Conservation (phyloP, 352 stramenopile genomes). For the Pythium phragmitis region DNA sequence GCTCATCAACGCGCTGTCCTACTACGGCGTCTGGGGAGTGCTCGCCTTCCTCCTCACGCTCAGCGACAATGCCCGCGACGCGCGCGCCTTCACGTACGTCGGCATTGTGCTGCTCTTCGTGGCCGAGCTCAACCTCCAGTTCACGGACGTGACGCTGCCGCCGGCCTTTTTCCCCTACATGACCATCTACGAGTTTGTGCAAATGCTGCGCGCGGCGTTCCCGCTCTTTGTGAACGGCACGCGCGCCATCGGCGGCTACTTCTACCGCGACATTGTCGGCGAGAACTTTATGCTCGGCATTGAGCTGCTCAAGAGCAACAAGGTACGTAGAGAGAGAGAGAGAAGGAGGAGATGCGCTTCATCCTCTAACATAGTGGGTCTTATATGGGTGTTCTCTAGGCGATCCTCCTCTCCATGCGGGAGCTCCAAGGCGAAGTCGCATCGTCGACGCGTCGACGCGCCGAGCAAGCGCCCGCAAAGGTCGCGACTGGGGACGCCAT, state of each 20-base stretch:
- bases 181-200: constrained; percentile 92
- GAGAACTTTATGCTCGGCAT: constrained; percentile 76
- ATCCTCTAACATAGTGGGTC: background rate
- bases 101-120: constrained; percentile 93
- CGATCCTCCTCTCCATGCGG: constrained; percentile 75
- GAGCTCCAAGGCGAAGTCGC: constrained; percentile 75
- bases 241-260: constrained; percentile 92
- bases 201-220: constrained; percentile 92
- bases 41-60: constrained; percentile 96
- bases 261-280: constrained; percentile 67
- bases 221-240: constrained; percentile 96
- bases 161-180: constrained; percentile 69
- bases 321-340: constrained; percentile 31
- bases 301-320: constrained; percentile 81
- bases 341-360: background rate
- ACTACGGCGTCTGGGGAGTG: constrained; percentile 95
- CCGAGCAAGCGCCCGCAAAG: constrained; percentile 32
- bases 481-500: constrained; percentile 51
- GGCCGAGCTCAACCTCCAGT: constrained; percentile 91
- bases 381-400: constrained; percentile 28
- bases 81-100: constrained; percentile 93
- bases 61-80: constrained; percentile 84
- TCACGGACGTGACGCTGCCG: constrained; percentile 54
- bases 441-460: constrained; percentile 50
- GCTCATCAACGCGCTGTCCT: constrained; percentile 91